Percentiles rank a stretch among this genome's conserved stretches.
Conservation (phyloP, 257 asterid genomes). For the Nicotiana sylvestris region DNA sequence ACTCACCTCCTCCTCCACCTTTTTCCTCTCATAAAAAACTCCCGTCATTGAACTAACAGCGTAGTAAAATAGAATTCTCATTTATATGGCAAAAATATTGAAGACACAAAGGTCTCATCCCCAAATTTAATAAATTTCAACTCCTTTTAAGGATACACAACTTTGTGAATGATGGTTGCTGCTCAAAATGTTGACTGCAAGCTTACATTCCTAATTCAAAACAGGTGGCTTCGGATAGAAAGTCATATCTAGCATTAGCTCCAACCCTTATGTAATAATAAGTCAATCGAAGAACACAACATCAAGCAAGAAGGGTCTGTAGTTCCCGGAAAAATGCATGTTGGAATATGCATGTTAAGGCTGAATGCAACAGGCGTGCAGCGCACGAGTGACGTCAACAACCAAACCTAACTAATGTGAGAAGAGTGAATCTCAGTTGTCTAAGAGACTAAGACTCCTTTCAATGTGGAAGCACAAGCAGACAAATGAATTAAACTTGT, state of each 20-base stretch:
- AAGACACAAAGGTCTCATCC: background rate
- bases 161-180: background rate
- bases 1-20: background rate
- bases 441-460: background rate
- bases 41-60: background rate
- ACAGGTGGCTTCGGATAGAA: background rate
- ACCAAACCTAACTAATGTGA: background rate
- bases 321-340: too few relatives aligned
- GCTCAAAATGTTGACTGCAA: background rate
- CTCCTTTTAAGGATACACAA: background rate
- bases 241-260: background rate
- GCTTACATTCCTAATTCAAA: background rate
- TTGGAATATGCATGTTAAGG: background rate
- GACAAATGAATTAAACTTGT: background rate
- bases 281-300: background rate
- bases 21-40: background rate
- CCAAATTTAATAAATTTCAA: background rate
- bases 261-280: background rate
- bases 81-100: background rate
- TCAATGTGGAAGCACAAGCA: background rate
- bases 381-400: background rate
- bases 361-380: background rate
- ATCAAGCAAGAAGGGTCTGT: background rate
- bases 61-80: background rate
- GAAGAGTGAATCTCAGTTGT: background rate